Base-by-base conservation (phyloP, 257 asterid genomes). In the Nicotiana obtusifolia region DNA sequence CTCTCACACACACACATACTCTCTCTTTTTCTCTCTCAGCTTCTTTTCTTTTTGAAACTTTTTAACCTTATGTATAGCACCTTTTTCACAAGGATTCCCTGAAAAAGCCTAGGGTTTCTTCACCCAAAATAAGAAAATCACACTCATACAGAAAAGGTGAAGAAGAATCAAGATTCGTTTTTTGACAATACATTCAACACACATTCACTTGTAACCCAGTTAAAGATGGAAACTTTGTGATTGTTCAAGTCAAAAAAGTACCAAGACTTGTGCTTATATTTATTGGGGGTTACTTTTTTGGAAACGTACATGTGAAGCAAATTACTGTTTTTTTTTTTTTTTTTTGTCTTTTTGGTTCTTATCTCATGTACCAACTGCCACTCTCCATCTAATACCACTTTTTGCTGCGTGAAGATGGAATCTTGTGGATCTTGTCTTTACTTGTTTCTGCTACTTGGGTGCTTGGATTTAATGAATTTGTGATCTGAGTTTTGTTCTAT, bases 371-470 rank as follows among this genome's bases (percentile, higher is more conserved):
- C 60, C 52, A 67, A 85, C 81, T 84, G 83, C 82, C 83, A 77
- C 77, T 69, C 64, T 19, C 68, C 57, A 5, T 77, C 75, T 53
- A 81, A 37, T 84, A 71, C 78, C 76, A 61, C 33, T 87, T 83
- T 80, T 84, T 20, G 67, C 71, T 64, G 82, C 71, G 65, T 86
- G 83, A 85, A 73, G 80, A 71, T 73, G 83, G 92, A 73, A 86
- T 89, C 89, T 91, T 90, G 87, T 91, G 92, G 97, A 90, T 95
- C 95, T 81, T 83, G 81, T 87, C 83, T 47, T 81, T 75, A 66
- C 57, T 83, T 81, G 66, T 84, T 80, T 71, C 28, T 64, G 82
- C 85, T 84, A 47, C 17, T 87, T 84, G 76, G 71, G 30, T 81
- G 88, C 84, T 82, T 73, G 61, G 61, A 24, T 73, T 73, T 44